A percentile compares a stretch with the other conserved stretches of the same genome.
Evolutionary conservation across 2,329 filamentous ascomycete genomes (phyloP).

Genomic region (Fusarium hostae): DNA sequence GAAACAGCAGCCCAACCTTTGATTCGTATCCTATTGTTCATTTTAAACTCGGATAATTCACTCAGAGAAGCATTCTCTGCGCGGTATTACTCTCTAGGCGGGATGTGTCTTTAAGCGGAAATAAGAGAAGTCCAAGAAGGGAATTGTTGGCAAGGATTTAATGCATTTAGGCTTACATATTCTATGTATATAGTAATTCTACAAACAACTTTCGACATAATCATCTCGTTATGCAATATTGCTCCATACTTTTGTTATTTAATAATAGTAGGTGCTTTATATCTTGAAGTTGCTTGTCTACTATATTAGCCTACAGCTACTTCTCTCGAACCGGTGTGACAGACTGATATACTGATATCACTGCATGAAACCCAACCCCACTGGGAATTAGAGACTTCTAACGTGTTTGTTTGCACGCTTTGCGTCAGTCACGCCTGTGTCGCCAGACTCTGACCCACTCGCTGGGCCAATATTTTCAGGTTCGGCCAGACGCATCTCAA

Average conservation of each 20-base stretch:
- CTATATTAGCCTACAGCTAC: no score
- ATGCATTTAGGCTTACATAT: background rate
- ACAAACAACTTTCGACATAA: no score
- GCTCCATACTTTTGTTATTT: background rate
- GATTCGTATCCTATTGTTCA: accelerated
- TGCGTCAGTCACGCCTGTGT: accelerated
- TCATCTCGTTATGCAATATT: background rate
- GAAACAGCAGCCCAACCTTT: accelerated
- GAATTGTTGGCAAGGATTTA: no score
- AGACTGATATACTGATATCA: no score
- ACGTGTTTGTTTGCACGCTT: background rate
- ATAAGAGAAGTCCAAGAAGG: background rate
- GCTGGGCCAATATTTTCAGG: accelerated
- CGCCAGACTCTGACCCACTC: accelerated
- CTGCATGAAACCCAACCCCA: background rate
- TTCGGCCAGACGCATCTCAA: background rate
- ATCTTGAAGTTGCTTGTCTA: no score
- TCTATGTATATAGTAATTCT: background rate
- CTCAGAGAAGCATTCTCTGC: background rate
- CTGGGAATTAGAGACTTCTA: background rate
- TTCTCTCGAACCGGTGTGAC: no score
- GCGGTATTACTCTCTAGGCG: background rate
- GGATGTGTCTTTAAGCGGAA: background rate
- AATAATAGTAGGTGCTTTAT: background rate
- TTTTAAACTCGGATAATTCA: background rate